Evolutionary conservation across 1,139 yeast genomes (phyloP), one percentile per base, ranked within the genome.

Genomic region (Tardiomyces depauwii): DNA sequence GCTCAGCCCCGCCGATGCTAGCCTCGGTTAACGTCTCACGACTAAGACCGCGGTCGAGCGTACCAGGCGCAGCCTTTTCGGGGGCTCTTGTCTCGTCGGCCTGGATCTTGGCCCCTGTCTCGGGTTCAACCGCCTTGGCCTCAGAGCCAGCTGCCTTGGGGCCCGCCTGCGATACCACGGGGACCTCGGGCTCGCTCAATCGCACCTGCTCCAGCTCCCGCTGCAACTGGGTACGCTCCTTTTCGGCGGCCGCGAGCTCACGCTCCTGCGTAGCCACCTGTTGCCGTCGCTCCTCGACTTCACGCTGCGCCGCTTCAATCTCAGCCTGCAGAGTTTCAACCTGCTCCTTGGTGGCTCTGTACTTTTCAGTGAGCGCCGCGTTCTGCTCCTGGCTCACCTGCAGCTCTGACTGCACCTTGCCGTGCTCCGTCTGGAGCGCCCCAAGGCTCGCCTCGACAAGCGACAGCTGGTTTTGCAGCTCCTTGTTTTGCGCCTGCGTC

Each of bases 371-470:
- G 19, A 48, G 44, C 1, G 47, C 18, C 38, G 51, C 52, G 40
- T 50, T 49, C 41, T 50, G 48, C 18, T 45, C 46, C n/a, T 44
- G 42, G 16, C 43, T 23, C 13, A 30, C 28, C 33, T 43, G 44
- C 33, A 51, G 48, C 39, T 45, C 50, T 7, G 41, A 45, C 36
- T 46, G 44, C 38, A 48, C 70, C 45, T 76, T 77, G 53, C 78
- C 79, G 53, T 83, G 72, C 54, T 85, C 81, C 0, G 79, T 60
- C 49, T 85, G 83, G 42, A 84, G 74, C 12, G 87, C 80, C 58
- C 84, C 82, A 54, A 78, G 76, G 53, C 80, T 83, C 9, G 95
- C 95, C 61, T 89, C 95, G 1, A 88, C 76, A 43, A 86, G 73
- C 1, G 88, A 78, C 2, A 86, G 72, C 55, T 89, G 94, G 45